Evolutionary conservation across 768 basidiomycete species (phyloP).

Genomic region (Clitopilus passeckerianus): DNA sequence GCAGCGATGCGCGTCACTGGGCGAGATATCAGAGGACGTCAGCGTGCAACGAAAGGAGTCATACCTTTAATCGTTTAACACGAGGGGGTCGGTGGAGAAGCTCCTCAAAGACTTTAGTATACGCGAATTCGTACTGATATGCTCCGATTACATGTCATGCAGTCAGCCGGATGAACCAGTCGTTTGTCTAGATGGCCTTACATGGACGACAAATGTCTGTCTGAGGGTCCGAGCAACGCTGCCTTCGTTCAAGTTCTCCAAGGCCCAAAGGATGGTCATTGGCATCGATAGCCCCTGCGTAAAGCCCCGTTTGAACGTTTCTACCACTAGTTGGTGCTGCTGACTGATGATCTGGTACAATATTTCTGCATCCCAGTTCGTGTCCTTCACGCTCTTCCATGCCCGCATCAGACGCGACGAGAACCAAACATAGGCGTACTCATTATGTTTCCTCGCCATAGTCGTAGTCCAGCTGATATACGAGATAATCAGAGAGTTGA

Average conservation of each 20-base stretch:
- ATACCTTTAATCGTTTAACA: constrained; percentile 22
- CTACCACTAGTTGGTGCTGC: constrained; percentile 1
- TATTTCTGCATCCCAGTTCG: constrained; percentile 22
- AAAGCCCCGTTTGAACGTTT: constrained; percentile 11
- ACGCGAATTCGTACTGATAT: constrained; percentile 14
- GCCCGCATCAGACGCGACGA: constrained; percentile 18
- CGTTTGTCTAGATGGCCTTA: not conserved
- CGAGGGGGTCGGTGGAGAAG: constrained; percentile 27
- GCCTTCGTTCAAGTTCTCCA: constrained; percentile 13
- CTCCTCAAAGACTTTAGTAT: constrained; percentile 23
- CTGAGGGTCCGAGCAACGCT: constrained; percentile 14
- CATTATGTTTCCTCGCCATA: constrained; percentile 3
- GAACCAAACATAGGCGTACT: constrained; percentile 18
- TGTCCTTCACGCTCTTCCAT: constrained; percentile 20
- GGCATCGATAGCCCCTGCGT: constrained; percentile 15
- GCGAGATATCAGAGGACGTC: no score
- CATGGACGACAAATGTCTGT: constrained; percentile 15
- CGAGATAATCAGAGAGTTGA: constrained; percentile 18
- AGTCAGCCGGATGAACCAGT: not conserved
- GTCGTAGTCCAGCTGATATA: constrained; percentile 11
- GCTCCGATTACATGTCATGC: constrained; percentile 21
- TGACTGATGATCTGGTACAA: constrained; percentile 7
- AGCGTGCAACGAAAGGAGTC: no score
- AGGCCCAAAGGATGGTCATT: constrained; percentile 18
- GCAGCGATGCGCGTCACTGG: no score